A percentile compares a stretch with the other conserved stretches of the same genome.
Evolutionary conservation across 2,329 filamentous ascomycete species (phyloP).

Genomic region (Phaeophleospora eucalypticola): DNA sequence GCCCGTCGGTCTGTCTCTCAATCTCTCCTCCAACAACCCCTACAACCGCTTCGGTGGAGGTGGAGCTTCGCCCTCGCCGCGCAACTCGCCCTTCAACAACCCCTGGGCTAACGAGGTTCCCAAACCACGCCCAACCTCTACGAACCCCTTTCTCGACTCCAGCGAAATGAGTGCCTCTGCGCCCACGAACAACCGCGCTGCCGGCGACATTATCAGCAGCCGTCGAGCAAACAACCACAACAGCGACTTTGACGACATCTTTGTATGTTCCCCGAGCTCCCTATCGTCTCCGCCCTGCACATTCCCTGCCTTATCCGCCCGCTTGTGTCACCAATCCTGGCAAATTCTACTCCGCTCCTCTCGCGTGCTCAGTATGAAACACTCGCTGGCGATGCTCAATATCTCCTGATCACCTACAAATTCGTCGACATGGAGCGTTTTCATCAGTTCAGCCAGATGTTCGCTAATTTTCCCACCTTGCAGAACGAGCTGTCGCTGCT

Average conservation of each 20-base stretch:
- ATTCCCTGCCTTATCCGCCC: conserved; percentile 17
- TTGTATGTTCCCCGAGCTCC: conserved; percentile 56
- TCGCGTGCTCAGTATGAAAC: conserved; percentile 1
- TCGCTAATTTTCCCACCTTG: conserved; percentile 41
- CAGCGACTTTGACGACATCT: conserved; percentile 62
- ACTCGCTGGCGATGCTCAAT: background rate
- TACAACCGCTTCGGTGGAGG: conserved; percentile 69
- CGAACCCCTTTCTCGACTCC: conserved; percentile 67
- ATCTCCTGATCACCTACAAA: conserved; percentile 4
- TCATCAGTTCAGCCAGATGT: conserved; percentile 35
- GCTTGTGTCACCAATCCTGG: conserved; percentile 19
- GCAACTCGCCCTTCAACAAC: conserved; percentile 13
- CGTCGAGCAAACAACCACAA: conserved; percentile 15
- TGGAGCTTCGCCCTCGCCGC: conserved; percentile 30
- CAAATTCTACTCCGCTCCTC: conserved; percentile 10
- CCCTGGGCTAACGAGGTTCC: conserved; percentile 45
- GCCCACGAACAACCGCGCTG: conserved; percentile 15
- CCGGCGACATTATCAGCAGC: conserved; percentile 4
- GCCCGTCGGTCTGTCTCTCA: conserved; percentile 17
- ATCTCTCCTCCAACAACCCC: conserved; percentile 70
- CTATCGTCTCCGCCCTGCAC: conserved; percentile 14
- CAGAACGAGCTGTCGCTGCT: conserved; percentile 67
- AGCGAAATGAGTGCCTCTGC: conserved; percentile 20
- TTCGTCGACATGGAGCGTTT: conserved; percentile 37
- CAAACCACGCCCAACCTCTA: conserved; percentile 56